Evolutionary conservation across 2,329 filamentous ascomycete species (phyloP), one percentile per base, ranked within the genome.

Genomic region (Purpureocillium takamizusanense): DNA sequence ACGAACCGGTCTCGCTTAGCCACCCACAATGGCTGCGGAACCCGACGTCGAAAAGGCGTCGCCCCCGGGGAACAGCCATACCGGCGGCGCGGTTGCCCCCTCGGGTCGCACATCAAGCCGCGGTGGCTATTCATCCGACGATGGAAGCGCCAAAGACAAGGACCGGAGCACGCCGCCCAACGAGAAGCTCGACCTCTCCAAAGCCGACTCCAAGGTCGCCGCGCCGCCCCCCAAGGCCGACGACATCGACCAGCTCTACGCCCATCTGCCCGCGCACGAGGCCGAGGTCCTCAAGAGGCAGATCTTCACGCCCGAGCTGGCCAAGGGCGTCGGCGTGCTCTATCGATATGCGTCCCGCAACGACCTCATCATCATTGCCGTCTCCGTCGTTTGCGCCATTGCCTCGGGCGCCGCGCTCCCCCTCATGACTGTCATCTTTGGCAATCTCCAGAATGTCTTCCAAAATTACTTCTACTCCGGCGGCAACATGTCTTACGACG

Each of bases 391-490:
- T 38, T 76, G 75, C 41, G 73, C 83, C 46, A 83, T 89, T 46
- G 78, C 70, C 27, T 81, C 78, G 14, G 86, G 86, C 43, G 84
- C 84, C 39, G 81, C 82, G 7, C 60, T 90, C 43, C 86, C 86
- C 6, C 64, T 88, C 17, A 90, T 92, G 78, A 90, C 86, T 0
- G 72, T 87, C 41, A 65, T 94, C 27, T 94, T 94, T 51, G 86
- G 87, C 44, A 76, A 79, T 37, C 69, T 94, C 30, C 78, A 87
- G 42, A 76, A 76, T 4, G 74, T 72, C 2, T 94, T 94, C 55
- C 75, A 83, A 51, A 55, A 67, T 16, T 86, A 77, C 48, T 75
- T 83, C 47, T 57, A 65, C 15, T 38, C 51, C 3, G 62, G 62
- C 7, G 63, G 64, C 7, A 55, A 52, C 0, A 63, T 73, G 14